Percentiles rank a stretch among this genome's conserved stretches.
Conservation (phyloP, 1,284 basidiomycete species). For the Golubevia pallescens region DNA sequence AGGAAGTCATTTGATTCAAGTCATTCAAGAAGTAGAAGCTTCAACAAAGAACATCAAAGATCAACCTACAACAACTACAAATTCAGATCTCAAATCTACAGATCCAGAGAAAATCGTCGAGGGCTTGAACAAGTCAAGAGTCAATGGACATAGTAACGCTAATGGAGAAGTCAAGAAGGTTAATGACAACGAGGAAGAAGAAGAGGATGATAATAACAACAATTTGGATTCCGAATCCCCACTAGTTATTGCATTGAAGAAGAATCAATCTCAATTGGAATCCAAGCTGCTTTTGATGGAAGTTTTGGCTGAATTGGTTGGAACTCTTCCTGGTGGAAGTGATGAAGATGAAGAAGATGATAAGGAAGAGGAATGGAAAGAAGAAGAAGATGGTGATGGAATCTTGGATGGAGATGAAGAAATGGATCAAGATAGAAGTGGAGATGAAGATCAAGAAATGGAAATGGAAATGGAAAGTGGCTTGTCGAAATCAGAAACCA, state of each 20-base stretch:
- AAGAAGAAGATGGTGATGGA: conserved; percentile 2
- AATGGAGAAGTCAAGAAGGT: conserved; percentile 1
- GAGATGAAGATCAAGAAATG: neutral
- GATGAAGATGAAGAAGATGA: conserved; percentile 4
- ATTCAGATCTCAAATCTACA: conserved; percentile 14
- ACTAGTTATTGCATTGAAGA: too few species aligned
- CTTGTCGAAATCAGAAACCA: neutral
- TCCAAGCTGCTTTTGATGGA: too few species aligned
- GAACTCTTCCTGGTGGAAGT: too few species aligned
- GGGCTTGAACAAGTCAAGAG: neutral
- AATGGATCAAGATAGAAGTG: too few species aligned
- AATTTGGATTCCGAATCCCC: conserved; percentile 3
- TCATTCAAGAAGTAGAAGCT: neutral
- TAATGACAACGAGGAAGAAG: conserved; percentile 12
- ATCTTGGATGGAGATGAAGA: neutral
- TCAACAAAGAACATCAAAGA: conserved; percentile 13
- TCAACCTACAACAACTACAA: neutral
- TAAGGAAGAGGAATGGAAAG: neutral
- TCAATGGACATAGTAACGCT: neutral
- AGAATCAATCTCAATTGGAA: too few species aligned
- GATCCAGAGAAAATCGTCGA: conserved; percentile 19
- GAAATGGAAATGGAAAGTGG: conserved; percentile 2
- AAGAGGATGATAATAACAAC: neutral
- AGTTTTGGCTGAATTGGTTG: too few species aligned
- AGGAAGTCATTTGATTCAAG: too few species aligned